Base-by-base conservation (phyloP, 768 basidiomycete species). In the Phylloporus rhodoxanthus region DNA sequence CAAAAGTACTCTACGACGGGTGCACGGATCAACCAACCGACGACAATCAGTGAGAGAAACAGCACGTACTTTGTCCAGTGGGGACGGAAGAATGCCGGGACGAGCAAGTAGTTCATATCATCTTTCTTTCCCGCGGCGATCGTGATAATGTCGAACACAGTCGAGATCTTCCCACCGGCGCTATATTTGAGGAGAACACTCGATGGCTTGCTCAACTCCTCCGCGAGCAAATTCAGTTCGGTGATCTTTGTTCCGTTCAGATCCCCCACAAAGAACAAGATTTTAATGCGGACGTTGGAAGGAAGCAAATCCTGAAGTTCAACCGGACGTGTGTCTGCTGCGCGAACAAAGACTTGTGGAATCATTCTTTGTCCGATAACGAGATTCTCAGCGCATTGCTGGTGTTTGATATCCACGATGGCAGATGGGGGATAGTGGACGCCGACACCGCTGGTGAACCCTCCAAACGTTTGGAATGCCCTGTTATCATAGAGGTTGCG, bases 31-130 rank as follows among this genome's bases (percentile, higher is more conserved):
- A 49, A 28, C 25, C 8, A 10, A 19, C 14, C 26, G 28, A 13
- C 19, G 8, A 34, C 33, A 33, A n/a, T 8, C 8, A 15, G 15
- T 8, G 15, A 41, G 25, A 1, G 7, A 3, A 11, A 29, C 2
- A 38, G 29, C 48, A 69, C 66, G 36, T 30, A 74, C 73, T 71
- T 72, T 19, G 70, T 62, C 74, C 74, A 75, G 44, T 76, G 75
- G 10, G 62, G 42, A 47, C 72, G 63, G 51, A 76, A 56, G 21
- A 61, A 45, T 7, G 39, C 48, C 0, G 74, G 74, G 26, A 75
- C 52, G 15, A 49, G 47, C 14, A 72, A 60, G 45, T 66, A 73
- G 17, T 71, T 66, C 15, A 64, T 54, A 17, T 57, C 56, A 6
- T 63, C 58, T 51, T 73, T 76, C 46, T 53, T 56, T 3, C 63